Evolutionary conservation across 495 filamentous ascomycete genomes (phyloP).

Genomic region (Trichodelitschia bisporula): DNA sequence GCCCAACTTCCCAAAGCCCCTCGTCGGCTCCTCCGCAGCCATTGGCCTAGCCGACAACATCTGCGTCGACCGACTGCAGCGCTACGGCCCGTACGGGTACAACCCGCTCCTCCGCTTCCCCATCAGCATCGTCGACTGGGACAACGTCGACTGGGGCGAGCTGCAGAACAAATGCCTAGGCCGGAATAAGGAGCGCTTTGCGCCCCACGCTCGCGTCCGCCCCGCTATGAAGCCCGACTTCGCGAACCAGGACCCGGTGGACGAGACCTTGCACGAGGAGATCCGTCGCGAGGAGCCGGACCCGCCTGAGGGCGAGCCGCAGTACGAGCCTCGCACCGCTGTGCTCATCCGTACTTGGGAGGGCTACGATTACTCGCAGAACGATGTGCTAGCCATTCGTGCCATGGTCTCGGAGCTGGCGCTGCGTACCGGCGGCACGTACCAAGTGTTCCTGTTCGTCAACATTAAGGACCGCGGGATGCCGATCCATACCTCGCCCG

Average conservation of each 20-base stretch:
- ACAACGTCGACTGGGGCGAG: conserved; percentile 40
- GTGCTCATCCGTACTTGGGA: conserved; percentile 45
- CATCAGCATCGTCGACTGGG: conserved; percentile 31
- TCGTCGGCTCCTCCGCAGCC: conserved; percentile 24
- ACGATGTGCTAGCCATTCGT: conserved; percentile 47
- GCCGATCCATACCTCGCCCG: conserved; percentile 28
- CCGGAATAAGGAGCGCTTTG: conserved; percentile 36
- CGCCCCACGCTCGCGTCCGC: conserved; percentile 6
- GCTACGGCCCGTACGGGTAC: conserved; percentile 27
- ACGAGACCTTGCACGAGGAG: not conserved
- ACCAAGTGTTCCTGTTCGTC: conserved; percentile 50
- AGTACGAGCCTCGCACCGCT: conserved; percentile 30
- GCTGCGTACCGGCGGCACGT: conserved; percentile 49
- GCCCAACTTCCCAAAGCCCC: conserved; percentile 17
- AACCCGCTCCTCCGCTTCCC: conserved; percentile 17
- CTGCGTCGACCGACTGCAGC: conserved; percentile 28
- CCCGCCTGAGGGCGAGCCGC: not conserved
- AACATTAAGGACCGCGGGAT: conserved; percentile 37
- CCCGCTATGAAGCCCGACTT: conserved; percentile 2
- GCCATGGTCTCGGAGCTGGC: conserved; percentile 49
- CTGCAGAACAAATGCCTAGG: conserved; percentile 39
- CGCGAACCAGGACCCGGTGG: conserved; percentile 2
- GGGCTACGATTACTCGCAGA: conserved; percentile 38
- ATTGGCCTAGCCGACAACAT: conserved; percentile 21
- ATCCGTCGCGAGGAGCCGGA: conserved; percentile 1